Evolutionary conservation across 768 basidiomycete genomes (phyloP).

Genomic region (Suillus americanus): DNA sequence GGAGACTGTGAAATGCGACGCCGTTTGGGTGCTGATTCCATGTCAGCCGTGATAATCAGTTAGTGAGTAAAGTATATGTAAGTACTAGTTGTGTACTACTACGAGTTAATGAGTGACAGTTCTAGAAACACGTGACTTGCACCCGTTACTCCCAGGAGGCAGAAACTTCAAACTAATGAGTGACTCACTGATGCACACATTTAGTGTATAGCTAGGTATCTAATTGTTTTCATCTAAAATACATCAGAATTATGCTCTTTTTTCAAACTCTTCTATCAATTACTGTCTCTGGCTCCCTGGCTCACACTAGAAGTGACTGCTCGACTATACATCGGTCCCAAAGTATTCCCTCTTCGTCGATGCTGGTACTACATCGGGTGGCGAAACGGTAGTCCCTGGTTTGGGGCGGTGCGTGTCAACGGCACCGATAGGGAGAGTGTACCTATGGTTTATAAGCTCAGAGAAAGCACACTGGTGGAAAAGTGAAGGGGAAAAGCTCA

Average conservation of each 20-base stretch:
- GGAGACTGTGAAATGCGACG: constrained; percentile 55
- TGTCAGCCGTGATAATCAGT: neutral
- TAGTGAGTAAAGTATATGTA: too few species aligned
- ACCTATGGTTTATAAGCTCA: constrained; percentile 44
- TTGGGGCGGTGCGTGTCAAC: constrained; percentile 91
- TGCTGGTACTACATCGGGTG: constrained; percentile 18
- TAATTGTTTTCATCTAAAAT: neutral
- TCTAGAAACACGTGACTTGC: neutral
- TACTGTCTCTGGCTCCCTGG: neutral
- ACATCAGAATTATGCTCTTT: neutral
- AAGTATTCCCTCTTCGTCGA: constrained; percentile 38
- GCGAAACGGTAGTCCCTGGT: constrained; percentile 23
- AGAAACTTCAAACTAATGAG: neutral
- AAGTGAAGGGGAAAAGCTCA: constrained; percentile 21
- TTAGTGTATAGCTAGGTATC: neutral
- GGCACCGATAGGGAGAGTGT: constrained; percentile 85
- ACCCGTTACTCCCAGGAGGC: neutral
- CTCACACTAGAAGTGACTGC: neutral
- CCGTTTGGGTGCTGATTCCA: constrained; percentile 42
- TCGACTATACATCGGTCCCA: neutral
- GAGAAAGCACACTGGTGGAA: neutral
- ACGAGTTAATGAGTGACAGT: too few species aligned
- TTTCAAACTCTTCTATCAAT: neutral
- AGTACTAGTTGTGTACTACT: too few species aligned
- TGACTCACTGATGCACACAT: neutral